A percentile compares a stretch with the other conserved stretches of the same genome.
These are phyloP conservation scores for Xanthoconium separans DNA, from an alignment of 1,284 basidiomycete genomes.

Conservation along the genomic window DNA sequence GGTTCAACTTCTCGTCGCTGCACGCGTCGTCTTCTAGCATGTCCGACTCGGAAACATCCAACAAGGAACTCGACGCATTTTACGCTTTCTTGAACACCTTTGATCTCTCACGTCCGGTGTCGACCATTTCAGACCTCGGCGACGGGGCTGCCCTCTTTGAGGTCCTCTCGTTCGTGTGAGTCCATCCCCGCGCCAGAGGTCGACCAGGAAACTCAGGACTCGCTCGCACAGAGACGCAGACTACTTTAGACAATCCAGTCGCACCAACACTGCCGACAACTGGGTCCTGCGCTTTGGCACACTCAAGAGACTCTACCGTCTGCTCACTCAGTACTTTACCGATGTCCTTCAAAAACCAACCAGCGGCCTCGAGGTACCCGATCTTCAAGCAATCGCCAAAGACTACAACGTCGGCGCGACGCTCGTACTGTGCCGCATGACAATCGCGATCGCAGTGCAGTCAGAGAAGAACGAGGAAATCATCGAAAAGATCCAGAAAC, in stretches of 20 bases:
- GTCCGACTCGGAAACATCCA: slow-evolving; percentile 47
- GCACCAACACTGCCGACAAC: slow-evolving; percentile 66
- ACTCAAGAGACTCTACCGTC: slow-evolving; percentile 81
- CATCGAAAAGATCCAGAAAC: slow-evolving; percentile 79
- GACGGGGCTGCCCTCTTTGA: slow-evolving; percentile 75
- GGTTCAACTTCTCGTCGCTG: slow-evolving; percentile 3
- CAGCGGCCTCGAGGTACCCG: slow-evolving; percentile 71
- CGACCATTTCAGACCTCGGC: slow-evolving; percentile 63
- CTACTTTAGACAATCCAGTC: slow-evolving; percentile 69
- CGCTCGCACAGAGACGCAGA: slow-evolving; percentile 61
- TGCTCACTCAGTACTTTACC: slow-evolving; percentile 85
- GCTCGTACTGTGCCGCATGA: slow-evolving; percentile 76
- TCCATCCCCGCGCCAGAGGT: slow-evolving; percentile 12
- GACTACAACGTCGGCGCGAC: slow-evolving; percentile 66
- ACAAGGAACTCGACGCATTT: slow-evolving; percentile 74
- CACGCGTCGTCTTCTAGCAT: slow-evolving; percentile 27
- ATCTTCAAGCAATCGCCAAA: slow-evolving; percentile 81
- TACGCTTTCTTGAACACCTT: slow-evolving; percentile 77
- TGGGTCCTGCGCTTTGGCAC: slow-evolving; percentile 87
- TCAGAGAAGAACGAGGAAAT: slow-evolving; percentile 82
- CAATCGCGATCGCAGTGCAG: slow-evolving; percentile 91
- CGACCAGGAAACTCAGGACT: slow-evolving; percentile 12
- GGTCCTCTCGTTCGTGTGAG: slow-evolving; percentile 70
- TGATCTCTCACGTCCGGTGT: slow-evolving; percentile 58
- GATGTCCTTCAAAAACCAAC: slow-evolving; percentile 77